A percentile compares a stretch with the other conserved stretches of the same genome.
These are phyloP conservation scores for Lodderomyces oxycetoniae DNA, from an alignment of 1,139 yeast genomes.

Conservation along the genomic window DNA sequence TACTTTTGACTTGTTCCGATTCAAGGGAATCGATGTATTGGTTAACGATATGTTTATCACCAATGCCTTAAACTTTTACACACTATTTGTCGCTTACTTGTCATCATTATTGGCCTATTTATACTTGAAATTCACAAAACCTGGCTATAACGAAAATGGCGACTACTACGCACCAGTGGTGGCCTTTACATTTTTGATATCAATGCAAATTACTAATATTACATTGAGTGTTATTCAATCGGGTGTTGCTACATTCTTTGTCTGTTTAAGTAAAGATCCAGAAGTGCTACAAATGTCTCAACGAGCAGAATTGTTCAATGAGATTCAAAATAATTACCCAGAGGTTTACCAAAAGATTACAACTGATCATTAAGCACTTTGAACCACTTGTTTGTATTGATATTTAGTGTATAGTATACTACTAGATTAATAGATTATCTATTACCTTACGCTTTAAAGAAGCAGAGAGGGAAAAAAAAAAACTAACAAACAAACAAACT, in stretches of 20 bases:
- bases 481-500: no score
- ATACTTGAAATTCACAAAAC: constrained; percentile 68
- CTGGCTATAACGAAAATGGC: constrained; percentile 64
- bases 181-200: constrained; percentile 71
- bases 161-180: constrained; percentile 71
- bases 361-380: constrained; percentile 28
- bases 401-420: no score
- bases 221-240: constrained; percentile 71
- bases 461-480: no score
- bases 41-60: constrained; percentile 81
- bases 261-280: constrained; percentile 84
- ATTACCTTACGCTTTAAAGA: no score
- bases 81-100: constrained; percentile 65
- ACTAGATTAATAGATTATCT: no score
- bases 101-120: constrained; percentile 67
- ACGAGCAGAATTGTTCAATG: constrained; percentile 66
- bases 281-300: constrained; percentile 75
- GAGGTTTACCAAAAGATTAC: constrained; percentile 58
- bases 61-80: constrained; percentile 67
- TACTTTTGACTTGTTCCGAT: constrained; percentile 72
- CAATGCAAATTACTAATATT: constrained; percentile 72
- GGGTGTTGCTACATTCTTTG: constrained; percentile 82
- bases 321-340: constrained; percentile 69
- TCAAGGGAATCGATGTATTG: constrained; percentile 81
- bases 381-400: no score